Evolutionary conservation across 768 basidiomycete species (phyloP).

Genomic region (Calvatia gigantea): DNA sequence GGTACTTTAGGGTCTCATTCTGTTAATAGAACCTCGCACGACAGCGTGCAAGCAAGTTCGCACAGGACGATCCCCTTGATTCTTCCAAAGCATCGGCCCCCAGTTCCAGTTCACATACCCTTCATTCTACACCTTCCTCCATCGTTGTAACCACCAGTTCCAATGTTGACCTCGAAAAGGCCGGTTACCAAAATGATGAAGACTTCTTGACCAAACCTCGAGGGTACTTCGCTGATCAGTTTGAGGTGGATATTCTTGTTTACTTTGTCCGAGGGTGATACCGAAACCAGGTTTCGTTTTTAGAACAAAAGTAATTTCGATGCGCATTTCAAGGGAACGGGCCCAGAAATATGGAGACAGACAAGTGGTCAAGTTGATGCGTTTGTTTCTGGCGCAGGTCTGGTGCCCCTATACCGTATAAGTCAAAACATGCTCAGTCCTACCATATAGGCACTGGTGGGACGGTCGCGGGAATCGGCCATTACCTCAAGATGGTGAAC

Average conservation of each 20-base stretch:
- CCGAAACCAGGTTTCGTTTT: neutral
- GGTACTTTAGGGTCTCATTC: neutral
- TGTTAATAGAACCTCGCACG: constrained; percentile 77
- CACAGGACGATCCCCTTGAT: constrained; percentile 35
- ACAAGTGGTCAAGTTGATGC: constrained; percentile 78
- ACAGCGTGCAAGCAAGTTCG: constrained; percentile 74
- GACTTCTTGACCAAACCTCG: constrained; percentile 52
- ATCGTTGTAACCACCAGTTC: constrained; percentile 51
- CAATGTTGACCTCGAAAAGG: constrained; percentile 33
- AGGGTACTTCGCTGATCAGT: constrained; percentile 96
- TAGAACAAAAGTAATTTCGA: constrained; percentile 88
- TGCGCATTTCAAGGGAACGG: constrained; percentile 87
- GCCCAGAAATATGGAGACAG: constrained; percentile 94
- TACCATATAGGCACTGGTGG: constrained; percentile 84
- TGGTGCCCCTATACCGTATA: constrained; percentile 10
- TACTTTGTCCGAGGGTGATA: neutral
- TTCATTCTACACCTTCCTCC: constrained; percentile 38
- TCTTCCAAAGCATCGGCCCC: constrained; percentile 15
- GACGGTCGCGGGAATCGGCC: constrained; percentile 84
- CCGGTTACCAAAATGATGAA: constrained; percentile 32
- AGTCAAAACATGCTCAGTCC: neutral
- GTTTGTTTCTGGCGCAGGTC: constrained; percentile 89
- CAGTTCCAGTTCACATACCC: constrained; percentile 29
- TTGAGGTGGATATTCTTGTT: constrained; percentile 49
- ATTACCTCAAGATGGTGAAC: constrained; percentile 74